Evolutionary conservation across 1,139 yeast genomes (phyloP).

Genomic region (Pichia sp.): DNA sequence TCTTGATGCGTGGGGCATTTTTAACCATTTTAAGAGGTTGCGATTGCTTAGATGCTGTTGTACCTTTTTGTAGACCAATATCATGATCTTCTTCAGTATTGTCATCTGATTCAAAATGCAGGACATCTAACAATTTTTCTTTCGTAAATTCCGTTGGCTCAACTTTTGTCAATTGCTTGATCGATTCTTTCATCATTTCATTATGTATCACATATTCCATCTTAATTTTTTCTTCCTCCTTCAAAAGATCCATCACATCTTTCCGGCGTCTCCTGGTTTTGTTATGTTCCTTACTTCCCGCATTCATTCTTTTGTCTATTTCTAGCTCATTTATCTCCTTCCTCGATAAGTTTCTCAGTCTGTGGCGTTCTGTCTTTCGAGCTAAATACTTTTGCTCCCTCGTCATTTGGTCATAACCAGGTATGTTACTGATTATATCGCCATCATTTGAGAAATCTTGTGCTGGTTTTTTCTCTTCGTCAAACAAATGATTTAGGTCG

Average conservation of each 20-base stretch:
- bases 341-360: not conserved
- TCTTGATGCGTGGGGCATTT: too few relatives aligned
- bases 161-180: not conserved
- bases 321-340: not conserved
- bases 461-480: too few relatives aligned
- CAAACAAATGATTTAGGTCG: too few relatives aligned
- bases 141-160: not conserved
- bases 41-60: too few relatives aligned
- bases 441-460: not conserved
- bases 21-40: too few relatives aligned
- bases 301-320: too few relatives aligned
- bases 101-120: not conserved
- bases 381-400: conserved; percentile 22
- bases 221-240: not conserved
- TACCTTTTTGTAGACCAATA: too few relatives aligned
- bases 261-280: not conserved
- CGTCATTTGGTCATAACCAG: conserved; percentile 10
- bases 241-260: not conserved
- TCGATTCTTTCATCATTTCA: not conserved
- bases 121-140: not conserved
- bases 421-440: not conserved
- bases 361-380: conserved; percentile 8
- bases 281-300: not conserved
- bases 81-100: not conserved
- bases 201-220: not conserved